A percentile compares a stretch with the other conserved stretches of the same genome.
Conservation (phyloP, 1,284 basidiomycete genomes). For the Psilocybe mexicana region DNA sequence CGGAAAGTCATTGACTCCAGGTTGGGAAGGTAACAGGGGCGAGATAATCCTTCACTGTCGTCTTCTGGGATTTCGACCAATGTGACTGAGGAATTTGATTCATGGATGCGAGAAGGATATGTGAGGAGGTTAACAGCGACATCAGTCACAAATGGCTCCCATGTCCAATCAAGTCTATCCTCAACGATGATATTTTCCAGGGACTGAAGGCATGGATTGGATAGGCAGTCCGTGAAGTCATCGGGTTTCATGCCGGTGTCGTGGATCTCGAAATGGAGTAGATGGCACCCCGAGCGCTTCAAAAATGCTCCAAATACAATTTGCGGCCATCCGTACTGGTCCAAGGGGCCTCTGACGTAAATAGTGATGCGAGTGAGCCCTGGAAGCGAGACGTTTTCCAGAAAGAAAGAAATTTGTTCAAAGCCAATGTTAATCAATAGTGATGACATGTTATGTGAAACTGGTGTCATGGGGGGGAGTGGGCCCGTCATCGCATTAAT, state of each 20-base stretch:
- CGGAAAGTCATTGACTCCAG: slow-evolving; percentile 30
- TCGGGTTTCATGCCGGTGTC: slow-evolving; percentile 31
- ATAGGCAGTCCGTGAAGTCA: slow-evolving; percentile 29
- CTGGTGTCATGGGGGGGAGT: slow-evolving; percentile 19
- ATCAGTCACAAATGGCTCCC: slow-evolving; percentile 32
- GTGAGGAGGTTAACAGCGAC: slow-evolving; percentile 28
- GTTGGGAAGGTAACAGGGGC: slow-evolving; percentile 22
- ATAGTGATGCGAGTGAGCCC: slow-evolving; percentile 26
- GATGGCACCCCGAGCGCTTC: slow-evolving; percentile 27
- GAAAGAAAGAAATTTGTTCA: slow-evolving; percentile 27
- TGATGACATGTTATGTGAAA: slow-evolving; percentile 27
- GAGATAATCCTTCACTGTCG: background rate
- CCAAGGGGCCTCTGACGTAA: slow-evolving; percentile 27
- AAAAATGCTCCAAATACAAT: slow-evolving; percentile 30
- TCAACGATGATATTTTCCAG: slow-evolving; percentile 32
- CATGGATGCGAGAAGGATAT: slow-evolving; percentile 14
- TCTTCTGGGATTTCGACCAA: background rate
- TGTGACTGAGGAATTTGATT: slow-evolving; percentile 1
- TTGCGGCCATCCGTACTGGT: slow-evolving; percentile 32
- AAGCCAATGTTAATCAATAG: slow-evolving; percentile 30
- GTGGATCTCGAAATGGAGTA: slow-evolving; percentile 29
- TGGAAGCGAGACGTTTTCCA: slow-evolving; percentile 29
- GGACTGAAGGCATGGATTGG: slow-evolving; percentile 25
- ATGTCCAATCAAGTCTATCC: slow-evolving; percentile 34
- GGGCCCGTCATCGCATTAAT: slow-evolving; percentile 27